These are phyloP conservation scores for Keqinozyma sinolaborantium DNA, from an alignment of 1,139 yeast genomes.

Conservation along the genomic window DNA sequence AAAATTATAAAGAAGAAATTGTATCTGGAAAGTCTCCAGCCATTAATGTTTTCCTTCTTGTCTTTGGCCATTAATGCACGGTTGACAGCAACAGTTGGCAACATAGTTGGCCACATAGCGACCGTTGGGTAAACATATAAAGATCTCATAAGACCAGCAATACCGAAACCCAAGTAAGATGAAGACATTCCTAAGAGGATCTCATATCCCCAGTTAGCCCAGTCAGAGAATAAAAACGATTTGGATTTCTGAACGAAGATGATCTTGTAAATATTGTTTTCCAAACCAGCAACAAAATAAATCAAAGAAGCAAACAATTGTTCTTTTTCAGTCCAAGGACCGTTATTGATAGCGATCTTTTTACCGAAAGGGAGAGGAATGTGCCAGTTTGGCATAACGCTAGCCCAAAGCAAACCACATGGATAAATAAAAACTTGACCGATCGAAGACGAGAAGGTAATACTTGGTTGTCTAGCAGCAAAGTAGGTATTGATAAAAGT, in stretches of 20 bases:
- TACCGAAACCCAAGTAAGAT: conserved; percentile 57
- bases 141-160: conserved; percentile 55
- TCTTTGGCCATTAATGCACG: conserved; percentile 44
- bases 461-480: conserved; percentile 50
- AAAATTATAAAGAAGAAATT: conserved; percentile 20
- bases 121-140: conserved; percentile 52
- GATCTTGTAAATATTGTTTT: conserved; percentile 16
- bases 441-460: conserved; percentile 35
- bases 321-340: conserved; percentile 59
- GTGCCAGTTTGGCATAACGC: conserved; percentile 31
- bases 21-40: conserved; percentile 28
- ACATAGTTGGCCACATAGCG: conserved; percentile 51
- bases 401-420: conserved; percentile 47
- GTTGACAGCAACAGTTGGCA: conserved; percentile 53
- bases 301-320: conserved; percentile 53
- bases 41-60: conserved; percentile 30
- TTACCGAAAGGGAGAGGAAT: conserved; percentile 29
- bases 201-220: conserved; percentile 49
- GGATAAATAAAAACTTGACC: conserved; percentile 49
- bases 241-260: conserved; percentile 39
- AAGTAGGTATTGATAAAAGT: conserved; percentile 59
- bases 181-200: conserved; percentile 45
- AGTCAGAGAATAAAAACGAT: conserved; percentile 30
- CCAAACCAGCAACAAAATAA: conserved; percentile 15
- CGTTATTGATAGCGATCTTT: conserved; percentile 43